Base-by-base conservation (phyloP, 306 rosid species). In the Argentina anserina region DNA sequence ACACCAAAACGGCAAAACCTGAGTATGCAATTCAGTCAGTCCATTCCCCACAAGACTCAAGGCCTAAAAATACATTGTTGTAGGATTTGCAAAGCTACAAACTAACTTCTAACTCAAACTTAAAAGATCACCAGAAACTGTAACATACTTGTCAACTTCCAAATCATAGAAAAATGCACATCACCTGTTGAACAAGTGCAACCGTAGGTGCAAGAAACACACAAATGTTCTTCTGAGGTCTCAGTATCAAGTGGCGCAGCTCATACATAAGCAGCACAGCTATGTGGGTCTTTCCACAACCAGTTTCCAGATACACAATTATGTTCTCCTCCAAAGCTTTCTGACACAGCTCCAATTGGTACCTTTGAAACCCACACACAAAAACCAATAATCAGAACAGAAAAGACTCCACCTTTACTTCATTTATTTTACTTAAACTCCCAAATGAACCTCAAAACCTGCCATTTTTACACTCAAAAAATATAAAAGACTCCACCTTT, bases 141-240 rank as follows among this genome's bases (percentile, higher is more conserved):
- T 33, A 67, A 6, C 17, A 26, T 25, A 7, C 23, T 21, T 4
- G 39, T 18, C 39, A 49, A 74, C 66, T 34, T 8, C 49, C 66
- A 76, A 39, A 75, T 28, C 41, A 82, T 45, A 78, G 40, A n/a
- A 58, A 9, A 50, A n/a, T n/a, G 56, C 69, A 73, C 26, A 58
- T 81, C 80, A 91, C 98, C 97, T 93, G 98, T 34, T 86, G 80
- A 78, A 91, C 98, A 78, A 93, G 75, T 78, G 94, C 94, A 75
- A 93, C 98, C 0, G 97, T 93, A 46, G 98, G 96, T 0, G 98
- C 98, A 76, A 93, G 94, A 89, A 93, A 93, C 43, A 93, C 84
- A 45, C 97, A 91, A 60, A 87, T 21, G 53, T 79, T 67, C 81
- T 87, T 85, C 85, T 82, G 83, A 37, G 98, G 92, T 79, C 81